Base-by-base conservation (phyloP, 2,329 filamentous ascomycete species). In the Xylaria sp. region DNA sequence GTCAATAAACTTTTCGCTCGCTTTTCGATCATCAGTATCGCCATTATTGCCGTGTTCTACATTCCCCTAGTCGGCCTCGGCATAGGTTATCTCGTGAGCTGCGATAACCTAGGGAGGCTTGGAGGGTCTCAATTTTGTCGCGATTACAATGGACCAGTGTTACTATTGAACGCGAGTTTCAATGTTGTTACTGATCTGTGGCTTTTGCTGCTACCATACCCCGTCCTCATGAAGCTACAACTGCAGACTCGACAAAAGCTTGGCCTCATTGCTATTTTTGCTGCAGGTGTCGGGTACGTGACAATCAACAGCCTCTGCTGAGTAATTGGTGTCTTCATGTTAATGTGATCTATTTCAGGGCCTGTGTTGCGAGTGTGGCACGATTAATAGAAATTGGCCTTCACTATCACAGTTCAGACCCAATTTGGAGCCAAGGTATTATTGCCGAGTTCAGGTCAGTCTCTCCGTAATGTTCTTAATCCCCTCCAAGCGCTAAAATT, bases 301-400 rank as follows among this genome's bases (percentile, higher is more conserved):
- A 28, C 3, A 0, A 31, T 15, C 10, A 12, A 13, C 7, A 23
- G 15, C 10, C 3, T 6, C n/a, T 12, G 34, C 15, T 20, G 10
- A 23, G 2, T 9, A 12, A 8, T 39, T 37, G 3, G 13, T 41
- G 8, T 39, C n/a, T 37, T 7, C 9, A 18, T 31, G 23, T n/a
- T 37, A 39, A 56, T 39, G 34, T 3, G n/a, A 5, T 56, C 2
- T 6, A 1, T 15, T 13, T 5, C n/a, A 56, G 52, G n/a, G 31
- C 52, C 9, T 56, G 52, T 37, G 28, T n/a, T 56, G 31, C 52
- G 23, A 56, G 52, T 56, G 2, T 56, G 4, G 31, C 52, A 56
- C 52, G 52, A 37, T 9, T 56, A 20, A 12, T 37, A 56, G n/a
- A 39, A 41, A 56, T 56, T 9, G n/a, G 6, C 3, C 9, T 56